These are phyloP conservation scores for Dissophora ornata DNA, from an alignment of 192 early-diverging fungal genomes.

Conservation along the genomic window DNA sequence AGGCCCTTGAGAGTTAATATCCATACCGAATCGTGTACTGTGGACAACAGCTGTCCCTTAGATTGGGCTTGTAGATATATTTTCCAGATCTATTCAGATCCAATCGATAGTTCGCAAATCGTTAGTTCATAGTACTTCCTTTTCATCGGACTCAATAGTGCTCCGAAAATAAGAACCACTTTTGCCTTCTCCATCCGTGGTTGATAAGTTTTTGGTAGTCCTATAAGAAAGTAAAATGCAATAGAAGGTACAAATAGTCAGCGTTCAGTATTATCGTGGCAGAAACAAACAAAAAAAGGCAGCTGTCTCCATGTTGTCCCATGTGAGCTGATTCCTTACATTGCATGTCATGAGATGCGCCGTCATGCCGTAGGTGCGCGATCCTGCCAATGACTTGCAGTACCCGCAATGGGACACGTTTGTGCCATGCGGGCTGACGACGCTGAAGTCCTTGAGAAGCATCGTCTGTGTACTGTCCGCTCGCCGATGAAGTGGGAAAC, in stretches of 20 bases:
- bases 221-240: constrained; percentile 21
- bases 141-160: too few relatives aligned
- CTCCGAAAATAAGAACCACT: too few relatives aligned
- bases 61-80: constrained; percentile 81
- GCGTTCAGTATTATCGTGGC: too few relatives aligned
- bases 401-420: constrained; percentile 72
- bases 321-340: too few relatives aligned
- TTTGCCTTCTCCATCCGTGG: constrained; percentile 77
- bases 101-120: too few relatives aligned
- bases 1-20: neutral
- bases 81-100: constrained; percentile 62
- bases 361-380: constrained; percentile 70
- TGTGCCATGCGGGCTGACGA: constrained; percentile 37
- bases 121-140: too few relatives aligned
- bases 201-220: constrained; percentile 77
- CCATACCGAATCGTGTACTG: constrained; percentile 75
- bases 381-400: constrained; percentile 66
- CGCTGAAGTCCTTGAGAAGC: constrained; percentile 30
- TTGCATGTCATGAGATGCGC: constrained; percentile 64
- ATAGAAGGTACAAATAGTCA: neutral
- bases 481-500: neutral
- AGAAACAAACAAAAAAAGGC: too few relatives aligned
- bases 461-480: constrained; percentile 1
- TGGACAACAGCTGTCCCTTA: constrained; percentile 76
- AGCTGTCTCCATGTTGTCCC: neutral